phyloP scores from a whole-genome alignment of 2,329 filamentous ascomycete genomes.

The Xylaria polymorpha region DNA sequence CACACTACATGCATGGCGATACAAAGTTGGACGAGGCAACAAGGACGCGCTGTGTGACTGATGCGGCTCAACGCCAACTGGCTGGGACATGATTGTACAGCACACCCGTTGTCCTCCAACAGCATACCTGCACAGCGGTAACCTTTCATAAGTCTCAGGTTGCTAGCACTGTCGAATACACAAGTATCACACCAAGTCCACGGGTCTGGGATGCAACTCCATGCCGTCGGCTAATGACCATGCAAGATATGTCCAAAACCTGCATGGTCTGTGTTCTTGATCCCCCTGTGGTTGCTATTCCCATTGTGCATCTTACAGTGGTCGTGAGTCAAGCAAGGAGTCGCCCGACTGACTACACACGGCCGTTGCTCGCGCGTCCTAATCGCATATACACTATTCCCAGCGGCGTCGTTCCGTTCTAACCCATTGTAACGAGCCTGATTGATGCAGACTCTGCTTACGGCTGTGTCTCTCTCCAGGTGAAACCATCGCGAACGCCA shows the following conservation, averaged over 20 bases:
- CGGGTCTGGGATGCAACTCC: constrained; percentile 2
- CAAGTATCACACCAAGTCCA: constrained; percentile 3
- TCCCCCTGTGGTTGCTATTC: background rate
- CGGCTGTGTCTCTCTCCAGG: background rate
- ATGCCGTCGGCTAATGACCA: constrained; percentile 1
- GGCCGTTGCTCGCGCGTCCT: background rate
- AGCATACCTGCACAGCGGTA: background rate
- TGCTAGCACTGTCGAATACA: background rate
- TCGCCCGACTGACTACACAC: background rate
- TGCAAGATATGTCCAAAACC: constrained; percentile 9
- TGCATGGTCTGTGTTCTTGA: background rate
- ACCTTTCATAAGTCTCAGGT: background rate
- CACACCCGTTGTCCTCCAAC: background rate
- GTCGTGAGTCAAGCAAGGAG: background rate
- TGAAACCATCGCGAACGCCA: constrained; percentile 21
- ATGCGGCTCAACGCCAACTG: constrained; percentile 15
- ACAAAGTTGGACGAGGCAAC: constrained; percentile 20
- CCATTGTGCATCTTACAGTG: background rate
- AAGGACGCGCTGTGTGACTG: background rate
- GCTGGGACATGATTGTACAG: constrained; percentile 8
- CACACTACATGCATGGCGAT: constrained; percentile 14
- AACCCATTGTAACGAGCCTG: background rate
- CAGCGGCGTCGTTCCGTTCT: background rate
- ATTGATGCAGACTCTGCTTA: background rate
- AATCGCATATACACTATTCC: background rate